Percentiles rank a stretch among this genome's conserved stretches.
Evolutionary conservation across 495 filamentous ascomycete species (phyloP).

Genomic region (Penicillium antarcticum): DNA sequence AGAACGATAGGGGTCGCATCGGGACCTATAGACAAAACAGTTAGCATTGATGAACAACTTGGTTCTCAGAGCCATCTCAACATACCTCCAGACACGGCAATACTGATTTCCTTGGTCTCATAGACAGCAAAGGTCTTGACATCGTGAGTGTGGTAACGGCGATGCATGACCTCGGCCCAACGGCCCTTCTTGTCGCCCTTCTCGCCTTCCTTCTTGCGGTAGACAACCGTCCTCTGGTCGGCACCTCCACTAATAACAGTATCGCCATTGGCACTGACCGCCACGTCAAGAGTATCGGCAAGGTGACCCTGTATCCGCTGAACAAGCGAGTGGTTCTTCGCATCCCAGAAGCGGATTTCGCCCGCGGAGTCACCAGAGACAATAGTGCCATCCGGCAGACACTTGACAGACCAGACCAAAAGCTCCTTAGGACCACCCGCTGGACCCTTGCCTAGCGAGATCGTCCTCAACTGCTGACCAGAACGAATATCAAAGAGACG

Average conservation of each 20-base stretch:
- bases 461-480: slow-evolving; percentile 67
- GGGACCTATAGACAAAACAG: slow-evolving; percentile 53
- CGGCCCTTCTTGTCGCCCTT: slow-evolving; percentile 55
- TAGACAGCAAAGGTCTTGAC: slow-evolving; percentile 93
- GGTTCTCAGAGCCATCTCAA: neutral
- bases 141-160: slow-evolving; percentile 84
- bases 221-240: slow-evolving; percentile 80
- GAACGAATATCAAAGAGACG: slow-evolving; percentile 83
- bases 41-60: slow-evolving; percentile 30
- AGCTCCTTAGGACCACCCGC: slow-evolving; percentile 75
- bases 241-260: slow-evolving; percentile 89
- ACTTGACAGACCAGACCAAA: slow-evolving; percentile 90
- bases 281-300: slow-evolving; percentile 86
- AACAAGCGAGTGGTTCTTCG: slow-evolving; percentile 78
- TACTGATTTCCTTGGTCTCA: slow-evolving; percentile 76
- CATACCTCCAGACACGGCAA: slow-evolving; percentile 89
- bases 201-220: slow-evolving; percentile 55
- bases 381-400: slow-evolving; percentile 79
- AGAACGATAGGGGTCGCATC: slow-evolving; percentile 79
- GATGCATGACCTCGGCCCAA: slow-evolving; percentile 83
- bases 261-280: slow-evolving; percentile 72
- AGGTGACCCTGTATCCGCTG: slow-evolving; percentile 83
- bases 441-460: slow-evolving; percentile 78
- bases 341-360: slow-evolving; percentile 89
- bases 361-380: slow-evolving; percentile 94